Percentiles rank a stretch among this genome's conserved stretches.
Evolutionary conservation across 2,329 filamentous ascomycete species (phyloP).

Genomic region (Hirsutella rhossiliensis): DNA sequence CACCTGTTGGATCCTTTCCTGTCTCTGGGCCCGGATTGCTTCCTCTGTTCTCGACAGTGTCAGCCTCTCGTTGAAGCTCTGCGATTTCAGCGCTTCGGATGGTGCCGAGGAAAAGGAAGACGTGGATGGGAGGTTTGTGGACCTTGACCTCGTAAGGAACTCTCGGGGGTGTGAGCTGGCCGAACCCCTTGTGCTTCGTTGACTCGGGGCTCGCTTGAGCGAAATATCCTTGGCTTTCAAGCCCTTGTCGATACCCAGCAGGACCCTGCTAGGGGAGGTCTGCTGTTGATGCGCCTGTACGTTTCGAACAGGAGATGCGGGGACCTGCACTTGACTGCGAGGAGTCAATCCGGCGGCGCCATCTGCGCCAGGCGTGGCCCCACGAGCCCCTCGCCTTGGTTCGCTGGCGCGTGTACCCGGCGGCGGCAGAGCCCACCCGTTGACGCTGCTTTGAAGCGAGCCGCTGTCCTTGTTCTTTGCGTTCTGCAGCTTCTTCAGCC

Average conservation of each 20-base stretch:
- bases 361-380: constrained; percentile 15
- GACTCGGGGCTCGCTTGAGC: constrained; percentile 56
- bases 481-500: constrained; percentile 75
- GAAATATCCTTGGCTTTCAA: constrained; percentile 72
- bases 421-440: constrained; percentile 7
- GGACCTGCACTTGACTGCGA: constrained; percentile 52
- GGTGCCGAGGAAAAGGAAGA: constrained; percentile 7
- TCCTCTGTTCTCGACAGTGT: constrained; percentile 55
- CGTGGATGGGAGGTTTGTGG: constrained; percentile 16
- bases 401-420: constrained; percentile 10
- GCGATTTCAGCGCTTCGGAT: constrained; percentile 22
- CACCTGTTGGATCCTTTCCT: constrained; percentile 37
- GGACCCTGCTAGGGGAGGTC: constrained; percentile 65
- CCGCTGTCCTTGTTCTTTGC: constrained; percentile 14
- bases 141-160: constrained; percentile 32
- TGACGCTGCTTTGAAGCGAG: constrained; percentile 8
- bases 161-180: constrained; percentile 16
- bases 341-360: constrained; percentile 7
- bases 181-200: constrained; percentile 16
- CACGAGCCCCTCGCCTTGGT: constrained; percentile 9
- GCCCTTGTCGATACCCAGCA: constrained; percentile 84
- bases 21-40: constrained; percentile 33
- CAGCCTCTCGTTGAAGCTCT: constrained; percentile 76
- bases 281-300: constrained; percentile 37
- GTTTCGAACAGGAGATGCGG: constrained; percentile 58